phyloP scores from a whole-genome alignment of 108 stramenopile genomes.

The Fragilaria crotonensis region DNA sequence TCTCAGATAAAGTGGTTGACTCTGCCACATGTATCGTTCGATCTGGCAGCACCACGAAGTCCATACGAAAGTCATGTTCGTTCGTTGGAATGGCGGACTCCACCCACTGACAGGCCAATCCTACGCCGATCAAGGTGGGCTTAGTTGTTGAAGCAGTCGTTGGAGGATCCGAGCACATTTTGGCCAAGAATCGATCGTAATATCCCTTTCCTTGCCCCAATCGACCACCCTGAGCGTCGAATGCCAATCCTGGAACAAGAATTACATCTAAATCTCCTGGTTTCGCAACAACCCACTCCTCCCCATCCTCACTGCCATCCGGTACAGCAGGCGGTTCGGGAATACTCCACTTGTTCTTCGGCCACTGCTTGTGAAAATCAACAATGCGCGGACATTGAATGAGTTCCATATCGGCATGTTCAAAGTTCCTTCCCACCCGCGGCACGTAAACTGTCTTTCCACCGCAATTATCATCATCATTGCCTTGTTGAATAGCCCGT shows the following conservation, averaged over 20 bases:
- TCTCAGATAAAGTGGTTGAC: not conserved
- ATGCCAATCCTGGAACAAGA: conserved; percentile 80
- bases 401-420: conserved; percentile 80
- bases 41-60: conserved; percentile 49
- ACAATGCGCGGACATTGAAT: conserved; percentile 18
- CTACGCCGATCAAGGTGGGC: conserved; percentile 65
- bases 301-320: conserved; percentile 21
- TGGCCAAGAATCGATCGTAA: conserved; percentile 84
- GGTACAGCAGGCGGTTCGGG: conserved; percentile 66
- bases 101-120: conserved; percentile 51
- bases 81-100: conserved; percentile 41
- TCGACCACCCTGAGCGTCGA: conserved; percentile 57
- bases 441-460: conserved; percentile 76
- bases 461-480: too few relatives aligned
- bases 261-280: conserved; percentile 80
- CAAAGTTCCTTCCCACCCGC: conserved; percentile 82
- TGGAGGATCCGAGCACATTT: conserved; percentile 24
- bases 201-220: conserved; percentile 90
- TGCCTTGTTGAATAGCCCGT: conserved; percentile 38
- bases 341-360: conserved; percentile 84
- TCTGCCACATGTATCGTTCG: conserved; percentile 15
- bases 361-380: conserved; percentile 68
- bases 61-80: conserved; percentile 61
- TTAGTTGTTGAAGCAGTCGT: not conserved
- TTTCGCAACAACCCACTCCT: conserved; percentile 31